A percentile compares a stretch with the other conserved stretches of the same genome.
Evolutionary conservation across 345 rosid genomes (phyloP).

Genomic region (Hibiscus mutabilis): DNA sequence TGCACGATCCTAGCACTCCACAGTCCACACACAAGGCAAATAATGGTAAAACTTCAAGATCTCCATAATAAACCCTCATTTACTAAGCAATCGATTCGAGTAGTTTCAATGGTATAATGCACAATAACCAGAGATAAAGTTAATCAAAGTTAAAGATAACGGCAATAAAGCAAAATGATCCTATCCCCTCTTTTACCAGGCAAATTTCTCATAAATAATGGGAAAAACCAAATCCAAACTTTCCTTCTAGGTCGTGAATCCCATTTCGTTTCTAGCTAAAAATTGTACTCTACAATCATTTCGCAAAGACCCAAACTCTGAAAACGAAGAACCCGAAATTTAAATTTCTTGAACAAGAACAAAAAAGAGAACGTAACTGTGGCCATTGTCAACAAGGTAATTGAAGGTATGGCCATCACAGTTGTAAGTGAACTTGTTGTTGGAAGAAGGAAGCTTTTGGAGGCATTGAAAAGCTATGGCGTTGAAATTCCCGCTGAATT

Average conservation of each 20-base stretch:
- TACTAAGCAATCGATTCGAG: background rate
- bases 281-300: background rate
- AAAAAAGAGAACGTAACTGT: constrained; percentile 19
- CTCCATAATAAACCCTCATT: background rate
- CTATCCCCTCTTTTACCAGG: background rate
- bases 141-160: background rate
- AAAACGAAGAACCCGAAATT: background rate
- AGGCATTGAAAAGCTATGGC: constrained; percentile 36
- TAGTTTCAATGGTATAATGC: background rate
- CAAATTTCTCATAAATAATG: background rate
- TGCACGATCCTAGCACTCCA: background rate
- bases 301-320: too few species aligned
- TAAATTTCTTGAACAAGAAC: background rate
- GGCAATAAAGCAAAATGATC: background rate
- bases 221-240: background rate
- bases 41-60: background rate
- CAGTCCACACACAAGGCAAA: background rate
- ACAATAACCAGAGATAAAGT: background rate
- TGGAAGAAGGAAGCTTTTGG: constrained; percentile 31
- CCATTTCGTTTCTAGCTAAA: background rate
- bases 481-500: constrained; percentile 33
- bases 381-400: constrained; percentile 35
- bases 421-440: constrained; percentile 38
- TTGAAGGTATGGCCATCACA: constrained; percentile 36
- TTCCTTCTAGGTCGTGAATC: too few species aligned